phyloP scores from a whole-genome alignment of 805 yeast genomes.

The Monosporozyma aquatica region DNA sequence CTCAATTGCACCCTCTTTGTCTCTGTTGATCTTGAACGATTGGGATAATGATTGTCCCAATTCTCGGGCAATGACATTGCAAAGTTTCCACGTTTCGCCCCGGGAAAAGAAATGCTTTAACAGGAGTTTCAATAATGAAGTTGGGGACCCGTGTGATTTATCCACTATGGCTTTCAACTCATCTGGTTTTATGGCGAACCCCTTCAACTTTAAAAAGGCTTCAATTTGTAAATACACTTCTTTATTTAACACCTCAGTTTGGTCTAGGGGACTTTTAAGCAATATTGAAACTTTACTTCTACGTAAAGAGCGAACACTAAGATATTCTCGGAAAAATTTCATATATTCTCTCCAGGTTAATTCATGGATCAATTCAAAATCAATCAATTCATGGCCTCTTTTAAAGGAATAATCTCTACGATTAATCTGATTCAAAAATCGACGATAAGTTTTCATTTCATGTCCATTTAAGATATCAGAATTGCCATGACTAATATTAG shows the following conservation, averaged over 20 bases:
- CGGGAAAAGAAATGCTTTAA: constrained; percentile 35
- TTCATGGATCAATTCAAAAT: constrained; percentile 23
- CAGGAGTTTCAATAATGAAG: constrained; percentile 33
- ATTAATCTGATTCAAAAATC: constrained; percentile 42
- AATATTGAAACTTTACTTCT: constrained; percentile 38
- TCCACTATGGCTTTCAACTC: constrained; percentile 34
- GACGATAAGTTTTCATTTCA: constrained; percentile 37
- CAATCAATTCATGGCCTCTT: constrained; percentile 29
- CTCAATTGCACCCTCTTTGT: not conserved
- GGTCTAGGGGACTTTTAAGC: constrained; percentile 32
- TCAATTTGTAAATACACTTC: constrained; percentile 35
- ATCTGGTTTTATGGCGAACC: constrained; percentile 37
- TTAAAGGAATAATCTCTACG: constrained; percentile 37
- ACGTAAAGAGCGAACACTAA: constrained; percentile 31
- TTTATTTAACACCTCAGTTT: constrained; percentile 32
- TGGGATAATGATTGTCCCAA: constrained; percentile 6
- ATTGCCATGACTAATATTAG: constrained; percentile 32
- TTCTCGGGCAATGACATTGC: constrained; percentile 31
- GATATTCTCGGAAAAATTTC: constrained; percentile 28
- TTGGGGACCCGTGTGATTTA: constrained; percentile 32
- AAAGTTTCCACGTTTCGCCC: constrained; percentile 34
- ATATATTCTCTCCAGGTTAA: constrained; percentile 31
- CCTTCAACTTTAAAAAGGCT: constrained; percentile 38
- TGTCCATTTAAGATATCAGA: constrained; percentile 13
- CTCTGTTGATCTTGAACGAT: not conserved